Conservation (phyloP, 805 yeast genomes). For the Suhomyces sp. region DNA sequence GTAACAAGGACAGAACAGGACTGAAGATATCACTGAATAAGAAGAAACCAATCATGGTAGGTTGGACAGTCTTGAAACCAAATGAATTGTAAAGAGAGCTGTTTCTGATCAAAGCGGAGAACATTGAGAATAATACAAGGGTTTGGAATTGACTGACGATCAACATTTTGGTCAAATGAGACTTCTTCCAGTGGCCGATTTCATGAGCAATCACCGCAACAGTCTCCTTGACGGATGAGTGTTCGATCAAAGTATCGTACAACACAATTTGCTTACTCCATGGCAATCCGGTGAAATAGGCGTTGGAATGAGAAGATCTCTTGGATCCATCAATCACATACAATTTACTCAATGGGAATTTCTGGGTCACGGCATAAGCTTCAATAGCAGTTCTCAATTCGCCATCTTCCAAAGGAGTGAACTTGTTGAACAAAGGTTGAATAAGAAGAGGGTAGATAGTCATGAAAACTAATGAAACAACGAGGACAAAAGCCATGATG, state of each 20-base stretch:
- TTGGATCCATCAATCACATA: slow-evolving; percentile 96
- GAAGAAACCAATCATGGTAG: slow-evolving; percentile 77
- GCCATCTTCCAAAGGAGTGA: slow-evolving; percentile 87
- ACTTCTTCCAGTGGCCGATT: slow-evolving; percentile 95
- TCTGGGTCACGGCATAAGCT: slow-evolving; percentile 66
- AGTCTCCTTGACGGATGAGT: slow-evolving; percentile 73
- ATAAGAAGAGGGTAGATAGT: slow-evolving; percentile 81
- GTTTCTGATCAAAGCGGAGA: slow-evolving; percentile 80
- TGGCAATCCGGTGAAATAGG: slow-evolving; percentile 93
- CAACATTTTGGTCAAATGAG: slow-evolving; percentile 81
- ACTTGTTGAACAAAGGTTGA: slow-evolving; percentile 89
- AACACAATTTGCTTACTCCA: slow-evolving; percentile 96
- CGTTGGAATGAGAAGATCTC: slow-evolving; percentile 95
- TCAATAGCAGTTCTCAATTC: slow-evolving; percentile 82
- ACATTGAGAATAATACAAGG: slow-evolving; percentile 64
- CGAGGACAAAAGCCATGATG: slow-evolving; percentile 67
- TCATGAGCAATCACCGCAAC: slow-evolving; percentile 98
- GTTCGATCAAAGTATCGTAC: slow-evolving; percentile 85
- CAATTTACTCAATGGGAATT: slow-evolving; percentile 83
- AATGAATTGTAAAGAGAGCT: slow-evolving; percentile 72
- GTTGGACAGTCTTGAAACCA: slow-evolving; percentile 67
- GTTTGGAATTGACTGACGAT: slow-evolving; percentile 62
- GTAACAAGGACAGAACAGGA: slow-evolving; percentile 71
- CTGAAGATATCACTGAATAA: slow-evolving; percentile 75
- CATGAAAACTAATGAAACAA: slow-evolving; percentile 69